Evolutionary conservation across 2,329 filamentous ascomycete genomes (phyloP).

Genomic region (Aureobasidium melanogenum): DNA sequence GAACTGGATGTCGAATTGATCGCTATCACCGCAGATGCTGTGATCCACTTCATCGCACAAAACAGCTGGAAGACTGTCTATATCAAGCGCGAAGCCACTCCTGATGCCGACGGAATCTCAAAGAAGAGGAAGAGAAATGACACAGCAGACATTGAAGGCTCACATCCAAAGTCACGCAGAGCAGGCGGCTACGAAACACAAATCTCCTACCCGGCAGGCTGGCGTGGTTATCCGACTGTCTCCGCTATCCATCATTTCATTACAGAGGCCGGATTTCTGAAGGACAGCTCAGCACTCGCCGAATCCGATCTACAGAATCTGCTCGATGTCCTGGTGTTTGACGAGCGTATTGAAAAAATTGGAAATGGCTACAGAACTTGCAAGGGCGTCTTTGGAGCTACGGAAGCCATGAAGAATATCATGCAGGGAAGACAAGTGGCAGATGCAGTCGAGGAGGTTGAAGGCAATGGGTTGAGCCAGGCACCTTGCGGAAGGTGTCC

Average conservation of each 20-base stretch:
- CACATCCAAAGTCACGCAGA: slow-evolving; percentile 21
- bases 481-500: slow-evolving; percentile 86
- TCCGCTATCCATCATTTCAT: slow-evolving; percentile 68
- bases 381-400: slow-evolving; percentile 22
- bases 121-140: slow-evolving; percentile 27
- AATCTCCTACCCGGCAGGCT: slow-evolving; percentile 23
- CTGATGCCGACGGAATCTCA: not conserved
- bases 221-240: slow-evolving; percentile 67
- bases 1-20: slow-evolving; percentile 86
- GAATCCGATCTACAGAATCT: slow-evolving; percentile 77
- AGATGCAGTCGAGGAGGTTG: slow-evolving; percentile 35
- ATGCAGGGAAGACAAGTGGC: slow-evolving; percentile 14
- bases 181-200: slow-evolving; percentile 19
- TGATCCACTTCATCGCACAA: slow-evolving; percentile 64
- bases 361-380: slow-evolving; percentile 42
- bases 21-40: slow-evolving; percentile 60
- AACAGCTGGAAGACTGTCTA: slow-evolving; percentile 58
- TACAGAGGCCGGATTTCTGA: slow-evolving; percentile 59
- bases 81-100: slow-evolving; percentile 14
- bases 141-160: slow-evolving; percentile 25
- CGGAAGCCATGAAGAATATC: slow-evolving; percentile 14
- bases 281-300: slow-evolving; percentile 45
- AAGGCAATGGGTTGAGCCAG: slow-evolving; percentile 70
- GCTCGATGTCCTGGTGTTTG: slow-evolving; percentile 79
- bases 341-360: slow-evolving; percentile 67